Percentiles rank a stretch among this genome's conserved stretches.
These are phyloP conservation scores for Lycium ferocissimum DNA, from an alignment of 257 asterid species.

Conservation along the genomic window DNA sequence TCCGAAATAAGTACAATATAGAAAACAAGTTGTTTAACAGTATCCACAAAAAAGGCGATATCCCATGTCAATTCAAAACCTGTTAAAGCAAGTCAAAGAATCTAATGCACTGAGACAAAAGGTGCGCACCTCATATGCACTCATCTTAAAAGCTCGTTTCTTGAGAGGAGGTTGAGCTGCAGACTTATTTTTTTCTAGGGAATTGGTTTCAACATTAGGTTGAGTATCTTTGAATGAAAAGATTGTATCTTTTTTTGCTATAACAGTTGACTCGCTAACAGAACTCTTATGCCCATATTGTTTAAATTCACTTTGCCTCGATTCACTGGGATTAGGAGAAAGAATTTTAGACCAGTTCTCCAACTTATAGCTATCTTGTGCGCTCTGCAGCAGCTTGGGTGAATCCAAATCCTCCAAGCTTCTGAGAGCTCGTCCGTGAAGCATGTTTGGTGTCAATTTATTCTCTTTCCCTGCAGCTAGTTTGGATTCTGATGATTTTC, in stretches of 20 bases:
- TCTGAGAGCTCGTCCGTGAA: slow-evolving; percentile 65
- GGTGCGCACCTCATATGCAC: slow-evolving; percentile 70
- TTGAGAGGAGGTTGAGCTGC: slow-evolving; percentile 57
- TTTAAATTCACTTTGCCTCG: slow-evolving; percentile 41
- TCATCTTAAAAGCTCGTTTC: slow-evolving; percentile 74
- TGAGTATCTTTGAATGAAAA: slow-evolving; percentile 39
- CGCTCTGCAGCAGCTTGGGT: slow-evolving; percentile 50
- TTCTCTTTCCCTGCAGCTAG: slow-evolving; percentile 48
- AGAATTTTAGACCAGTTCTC: slow-evolving; percentile 42
- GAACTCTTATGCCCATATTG: slow-evolving; percentile 41
- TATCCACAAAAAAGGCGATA: background rate
- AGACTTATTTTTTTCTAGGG: slow-evolving; percentile 40
- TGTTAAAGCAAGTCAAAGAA: background rate
- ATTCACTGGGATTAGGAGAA: slow-evolving; percentile 42
- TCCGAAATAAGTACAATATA: background rate
- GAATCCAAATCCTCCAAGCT: slow-evolving; percentile 65
- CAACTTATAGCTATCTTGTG: slow-evolving; percentile 48
- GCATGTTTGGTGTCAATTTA: slow-evolving; percentile 58
- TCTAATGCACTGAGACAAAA: slow-evolving; percentile 16
- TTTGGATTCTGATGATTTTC: slow-evolving; percentile 67
- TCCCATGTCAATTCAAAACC: slow-evolving; percentile 18
- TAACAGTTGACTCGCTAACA: slow-evolving; percentile 34
- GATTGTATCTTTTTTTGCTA: slow-evolving; percentile 33
- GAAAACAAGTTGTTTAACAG: slow-evolving; percentile 8
- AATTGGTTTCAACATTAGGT: slow-evolving; percentile 36